Percentiles rank a stretch among this genome's conserved stretches.
Conservation (phyloP, 202 grass and related monocot species). For the Carex sylvatica region DNA sequence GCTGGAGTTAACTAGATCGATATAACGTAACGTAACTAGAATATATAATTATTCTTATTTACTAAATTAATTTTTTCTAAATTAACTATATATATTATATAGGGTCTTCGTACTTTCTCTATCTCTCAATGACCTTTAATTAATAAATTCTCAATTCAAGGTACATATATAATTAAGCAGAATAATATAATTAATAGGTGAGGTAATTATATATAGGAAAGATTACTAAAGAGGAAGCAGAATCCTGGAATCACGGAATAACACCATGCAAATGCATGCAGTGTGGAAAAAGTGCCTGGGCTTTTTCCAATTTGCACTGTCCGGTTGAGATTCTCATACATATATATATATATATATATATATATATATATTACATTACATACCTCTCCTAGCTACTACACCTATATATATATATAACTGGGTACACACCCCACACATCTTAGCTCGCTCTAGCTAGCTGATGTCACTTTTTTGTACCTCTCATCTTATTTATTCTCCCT, state of each 20-base stretch:
- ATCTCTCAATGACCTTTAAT: no score
- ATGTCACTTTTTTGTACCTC: slow-evolving; percentile 2
- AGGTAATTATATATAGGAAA: background rate
- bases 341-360: no score
- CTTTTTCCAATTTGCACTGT: background rate
- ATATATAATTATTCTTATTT: no score
- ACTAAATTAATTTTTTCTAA: no score
- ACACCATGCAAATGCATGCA: background rate
- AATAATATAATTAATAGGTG: background rate
- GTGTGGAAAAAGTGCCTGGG: slow-evolving; percentile 13
- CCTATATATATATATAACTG: slow-evolving; percentile 9
- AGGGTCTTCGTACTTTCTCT: no score
- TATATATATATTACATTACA: background rate
- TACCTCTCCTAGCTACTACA: background rate
- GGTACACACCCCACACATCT: background rate
- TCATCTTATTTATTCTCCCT: slow-evolving; percentile 10
- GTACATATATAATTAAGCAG: background rate
- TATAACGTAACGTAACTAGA: no score
- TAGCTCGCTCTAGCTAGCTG: background rate
- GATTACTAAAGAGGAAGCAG: background rate
- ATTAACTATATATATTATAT: no score
- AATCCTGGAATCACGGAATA: slow-evolving; percentile 23
- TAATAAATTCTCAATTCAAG: no score
- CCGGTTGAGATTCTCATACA: background rate
- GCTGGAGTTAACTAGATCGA: no score